Evolutionary conservation across 2,329 filamentous ascomycete species (phyloP), one percentile per base, ranked within the genome.

Genomic region (Trichophyton mentagrophytes): DNA sequence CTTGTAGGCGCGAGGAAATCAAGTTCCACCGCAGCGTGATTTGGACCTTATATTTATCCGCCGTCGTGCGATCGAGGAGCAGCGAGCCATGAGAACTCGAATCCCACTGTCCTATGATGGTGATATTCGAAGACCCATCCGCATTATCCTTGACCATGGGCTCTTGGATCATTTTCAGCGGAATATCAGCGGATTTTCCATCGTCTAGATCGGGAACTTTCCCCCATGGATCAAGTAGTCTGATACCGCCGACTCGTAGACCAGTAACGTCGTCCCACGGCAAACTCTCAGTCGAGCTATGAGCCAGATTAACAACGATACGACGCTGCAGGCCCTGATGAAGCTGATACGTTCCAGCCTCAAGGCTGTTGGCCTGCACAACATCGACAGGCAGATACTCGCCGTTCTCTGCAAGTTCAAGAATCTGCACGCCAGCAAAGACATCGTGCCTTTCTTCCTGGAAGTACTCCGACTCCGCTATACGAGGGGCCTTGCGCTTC

Each of bases 371-470:
- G 17, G 82, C 87, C 73, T 97, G 92, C 2, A 93, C 83, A 3
- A 97, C 92, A 69, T 99, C 93, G 2, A 96, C 91, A 0, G 93
- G 90, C 40, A 89, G 81, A 68, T 99, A 97, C 59, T 91, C 88
- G 49, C 93, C 93, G 61, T 86, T 85, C 74, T 99, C 93, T 47
- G 90, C 86, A 65, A 99, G 84, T 71, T 99, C 93, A 56, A 96
- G 83, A 40, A 99, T 84, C 73, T 97, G 91, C 6, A 96, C 78
- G 27, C 90, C 83, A 0, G 89, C 86, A 68, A 99, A 89, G 27
- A 99, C 80, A 71, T 99, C 93, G 70, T 99, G 91, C 66, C 90
- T 87, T 71, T 97, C 93, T 72, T 96, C 90, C 0, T 86, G 89
- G 68, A 87, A 95, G 70, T 95, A 99, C 66, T 99, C 91, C 0